Evolutionary conservation across 805 yeast species (phyloP).

Genomic region (Cyberlindnera japonica): DNA sequence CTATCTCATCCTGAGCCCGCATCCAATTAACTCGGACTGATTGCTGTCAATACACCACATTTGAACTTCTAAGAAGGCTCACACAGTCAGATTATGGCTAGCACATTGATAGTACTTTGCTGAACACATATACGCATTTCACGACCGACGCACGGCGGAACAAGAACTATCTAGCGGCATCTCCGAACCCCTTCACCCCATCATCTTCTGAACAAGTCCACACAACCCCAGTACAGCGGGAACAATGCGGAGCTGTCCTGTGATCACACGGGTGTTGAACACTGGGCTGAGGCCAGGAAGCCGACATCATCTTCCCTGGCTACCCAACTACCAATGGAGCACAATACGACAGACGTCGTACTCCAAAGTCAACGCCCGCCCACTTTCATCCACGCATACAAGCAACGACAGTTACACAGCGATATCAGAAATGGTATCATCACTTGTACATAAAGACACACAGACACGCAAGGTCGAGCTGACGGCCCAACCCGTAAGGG

Average conservation of each 20-base stretch:
- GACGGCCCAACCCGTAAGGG: too few species aligned
- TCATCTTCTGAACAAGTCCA: neutral
- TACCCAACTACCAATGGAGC: conserved; percentile 1
- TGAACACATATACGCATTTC: neutral
- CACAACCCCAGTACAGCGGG: neutral
- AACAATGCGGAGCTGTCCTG: conserved; percentile 8
- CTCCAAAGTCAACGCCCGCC: conserved; percentile 8
- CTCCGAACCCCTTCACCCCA: neutral
- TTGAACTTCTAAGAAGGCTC: neutral
- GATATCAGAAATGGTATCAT: neutral
- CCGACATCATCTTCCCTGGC: conserved; percentile 1
- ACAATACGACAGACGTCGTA: conserved; percentile 11
- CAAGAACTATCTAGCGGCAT: too few species aligned
- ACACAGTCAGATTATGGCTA: neutral
- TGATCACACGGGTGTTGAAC: neutral
- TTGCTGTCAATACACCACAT: neutral
- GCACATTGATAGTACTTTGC: too few species aligned
- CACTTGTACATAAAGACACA: conserved; percentile 6
- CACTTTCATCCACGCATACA: conserved; percentile 7
- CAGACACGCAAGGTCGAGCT: too few species aligned
- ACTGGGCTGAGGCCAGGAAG: conserved; percentile 1
- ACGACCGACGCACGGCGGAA: neutral
- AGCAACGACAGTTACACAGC: conserved; percentile 5
- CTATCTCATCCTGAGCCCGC: too few species aligned
- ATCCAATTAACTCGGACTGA: too few species aligned